These are phyloP conservation scores for Collybia mongolica DNA, from an alignment of 768 basidiomycete genomes.

Conservation along the genomic window DNA sequence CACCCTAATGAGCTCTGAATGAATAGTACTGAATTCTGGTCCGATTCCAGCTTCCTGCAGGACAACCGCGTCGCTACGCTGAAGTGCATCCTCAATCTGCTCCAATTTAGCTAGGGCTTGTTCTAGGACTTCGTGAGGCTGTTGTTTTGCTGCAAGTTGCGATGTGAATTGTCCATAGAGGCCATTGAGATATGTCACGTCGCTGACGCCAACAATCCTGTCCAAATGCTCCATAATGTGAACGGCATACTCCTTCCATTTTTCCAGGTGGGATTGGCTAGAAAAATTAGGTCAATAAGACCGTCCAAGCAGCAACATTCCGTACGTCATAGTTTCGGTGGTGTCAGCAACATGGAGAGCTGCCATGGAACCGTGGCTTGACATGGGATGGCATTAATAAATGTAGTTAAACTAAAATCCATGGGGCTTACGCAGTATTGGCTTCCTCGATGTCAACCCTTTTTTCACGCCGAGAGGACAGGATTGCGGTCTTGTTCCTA, in stretches of 20 bases:
- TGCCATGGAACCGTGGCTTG: too few species aligned
- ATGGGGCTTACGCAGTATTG: too few species aligned
- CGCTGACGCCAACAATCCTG: neutral
- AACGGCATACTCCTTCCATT: neutral
- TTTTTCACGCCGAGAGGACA: too few species aligned
- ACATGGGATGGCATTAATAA: too few species aligned
- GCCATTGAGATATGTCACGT: neutral
- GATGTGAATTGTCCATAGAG: neutral
- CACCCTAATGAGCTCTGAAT: neutral
- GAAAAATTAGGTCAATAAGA: too few species aligned
- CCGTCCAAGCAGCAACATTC: too few species aligned
- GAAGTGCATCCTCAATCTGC: neutral
- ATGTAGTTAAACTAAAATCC: too few species aligned
- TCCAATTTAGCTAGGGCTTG: neutral
- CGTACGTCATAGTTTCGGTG: too few species aligned
- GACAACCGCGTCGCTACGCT: neutral
- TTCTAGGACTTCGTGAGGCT: neutral
- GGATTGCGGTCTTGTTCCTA: neutral
- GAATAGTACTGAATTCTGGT: neutral
- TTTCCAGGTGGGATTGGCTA: neutral
- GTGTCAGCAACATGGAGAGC: too few species aligned
- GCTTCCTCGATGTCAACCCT: neutral
- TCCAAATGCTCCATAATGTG: neutral
- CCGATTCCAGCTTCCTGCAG: neutral
- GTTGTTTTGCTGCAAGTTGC: neutral